These are phyloP conservation scores for Acer negundo DNA, from an alignment of 345 rosid genomes.

Conservation along the genomic window DNA sequence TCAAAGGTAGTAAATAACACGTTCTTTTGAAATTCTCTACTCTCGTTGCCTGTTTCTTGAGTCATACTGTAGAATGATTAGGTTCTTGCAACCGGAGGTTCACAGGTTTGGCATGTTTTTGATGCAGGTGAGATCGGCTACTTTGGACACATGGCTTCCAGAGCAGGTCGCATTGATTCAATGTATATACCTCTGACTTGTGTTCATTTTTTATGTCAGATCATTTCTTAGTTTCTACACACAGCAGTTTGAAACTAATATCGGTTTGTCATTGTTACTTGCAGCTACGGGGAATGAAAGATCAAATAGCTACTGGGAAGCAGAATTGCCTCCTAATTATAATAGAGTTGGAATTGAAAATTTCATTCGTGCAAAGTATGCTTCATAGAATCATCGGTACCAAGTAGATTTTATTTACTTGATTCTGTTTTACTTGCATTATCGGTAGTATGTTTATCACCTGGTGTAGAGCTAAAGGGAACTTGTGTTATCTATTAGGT, in stretches of 20 bases:
- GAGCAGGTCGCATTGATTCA: conserved; percentile 83
- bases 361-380: conserved; percentile 89
- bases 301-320: conserved; percentile 92
- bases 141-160: conserved; percentile 98
- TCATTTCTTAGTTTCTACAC: conserved; percentile 1
- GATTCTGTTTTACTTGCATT: conserved; percentile 17
- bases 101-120: neutral
- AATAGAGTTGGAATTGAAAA: conserved; percentile 73
- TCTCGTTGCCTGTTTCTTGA: neutral
- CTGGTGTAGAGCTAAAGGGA: conserved; percentile 9
- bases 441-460: conserved; percentile 10
- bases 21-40: conserved; percentile 3
- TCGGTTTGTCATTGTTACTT: conserved; percentile 12
- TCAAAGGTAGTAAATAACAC: conserved; percentile 58
- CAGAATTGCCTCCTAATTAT: conserved; percentile 75
- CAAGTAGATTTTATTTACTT: conserved; percentile 22
- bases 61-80: neutral
- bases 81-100: neutral
- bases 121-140: conserved; percentile 83
- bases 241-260: conserved; percentile 11
- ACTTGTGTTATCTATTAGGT: conserved; percentile 43
- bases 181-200: conserved; percentile 39
- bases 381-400: conserved; percentile 18
- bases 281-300: conserved; percentile 84
- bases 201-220: neutral